Percentiles rank a stretch among this genome's conserved stretches.
These are phyloP conservation scores for Thalassiosira hispida DNA, from an alignment of 352 stramenopile genomes.

Conservation along the genomic window DNA sequence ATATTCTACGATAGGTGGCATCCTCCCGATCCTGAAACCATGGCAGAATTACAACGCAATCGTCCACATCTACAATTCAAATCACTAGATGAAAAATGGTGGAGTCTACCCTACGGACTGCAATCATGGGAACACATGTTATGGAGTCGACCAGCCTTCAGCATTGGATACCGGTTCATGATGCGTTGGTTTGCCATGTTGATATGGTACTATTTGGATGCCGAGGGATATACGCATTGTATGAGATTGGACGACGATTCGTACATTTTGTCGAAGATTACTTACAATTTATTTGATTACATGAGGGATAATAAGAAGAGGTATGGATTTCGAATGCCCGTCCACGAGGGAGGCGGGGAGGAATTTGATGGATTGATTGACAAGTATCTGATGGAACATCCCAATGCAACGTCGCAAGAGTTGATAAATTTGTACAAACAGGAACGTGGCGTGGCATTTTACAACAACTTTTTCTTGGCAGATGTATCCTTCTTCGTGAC, in stretches of 20 bases:
- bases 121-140: constrained; percentile 1
- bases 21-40: constrained; percentile 2
- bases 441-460: constrained; percentile 59
- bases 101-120: constrained; percentile 33
- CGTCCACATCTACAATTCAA: constrained; percentile 27
- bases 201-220: constrained; percentile 74
- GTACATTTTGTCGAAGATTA: constrained; percentile 73
- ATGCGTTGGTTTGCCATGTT: constrained; percentile 82
- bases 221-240: constrained; percentile 74
- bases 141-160: constrained; percentile 37
- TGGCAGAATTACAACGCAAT: constrained; percentile 1
- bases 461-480: constrained; percentile 83
- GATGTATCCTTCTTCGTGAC: constrained; percentile 67
- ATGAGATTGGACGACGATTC: constrained; percentile 85
- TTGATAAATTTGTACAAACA: constrained; percentile 43
- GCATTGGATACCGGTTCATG: constrained; percentile 75
- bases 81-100: constrained; percentile 19
- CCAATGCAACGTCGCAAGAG: constrained; percentile 37
- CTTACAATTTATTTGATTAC: constrained; percentile 84
- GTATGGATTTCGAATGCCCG: constrained; percentile 76
- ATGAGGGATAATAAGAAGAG: constrained; percentile 64
- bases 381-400: constrained; percentile 21
- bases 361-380: constrained; percentile 46
- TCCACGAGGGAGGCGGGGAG: constrained; percentile 44
- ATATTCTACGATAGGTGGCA: constrained; percentile 31